Evolutionary conservation across 73 alveolate species (phyloP), one percentile per base, ranked within the genome.

Genomic region (Durusdinium trenchii): DNA sequence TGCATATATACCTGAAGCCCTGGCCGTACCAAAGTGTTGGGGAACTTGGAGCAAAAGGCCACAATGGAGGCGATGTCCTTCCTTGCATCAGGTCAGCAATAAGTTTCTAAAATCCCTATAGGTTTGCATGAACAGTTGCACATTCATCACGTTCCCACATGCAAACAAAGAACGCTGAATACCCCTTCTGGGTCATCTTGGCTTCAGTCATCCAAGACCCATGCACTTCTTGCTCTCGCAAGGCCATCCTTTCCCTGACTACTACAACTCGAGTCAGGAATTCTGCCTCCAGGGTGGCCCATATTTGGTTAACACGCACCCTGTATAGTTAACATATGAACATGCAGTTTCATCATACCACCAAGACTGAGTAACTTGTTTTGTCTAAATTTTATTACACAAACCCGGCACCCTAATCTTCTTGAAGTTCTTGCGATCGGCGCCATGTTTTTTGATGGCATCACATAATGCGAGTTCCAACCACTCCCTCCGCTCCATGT

Each of bases 231-330:
- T n/a, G 84, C 51, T 73, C 84, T 30, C 36, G 26, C 35, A 26
- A 1, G 1, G 26, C 20, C 84, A 73, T 73, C 6, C 84, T 48
- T n/a, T 73, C 84, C 14, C 84, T n/a, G 1, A 73, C 84, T 20
- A 36, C 0, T 5, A n/a, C 52, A 3, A 73, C 84, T 12, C 84
- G 50, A 9, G 84, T 73, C 35, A 36, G 50, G 28, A 73, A 73
- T 3, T 73, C 84, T n/a, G 54, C 84, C 84, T 73, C 43, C 84
- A 73, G 84, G 84, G 84, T 5, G 9, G n/a, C n/a, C n/a, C n/a
- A n/a, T n/a, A n/a, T n/a, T n/a, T n/a, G n/a, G n/a, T n/a, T n/a
- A n/a, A n/a, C n/a, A 23, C 23, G n/a, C n/a, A n/a, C n/a, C n/a
- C n/a, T n/a, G n/a, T n/a, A n/a, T n/a, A n/a, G n/a, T n/a, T n/a